These are phyloP conservation scores for Hortaea werneckii DNA, from an alignment of 2,329 filamentous ascomycete genomes.

Conservation along the genomic window DNA sequence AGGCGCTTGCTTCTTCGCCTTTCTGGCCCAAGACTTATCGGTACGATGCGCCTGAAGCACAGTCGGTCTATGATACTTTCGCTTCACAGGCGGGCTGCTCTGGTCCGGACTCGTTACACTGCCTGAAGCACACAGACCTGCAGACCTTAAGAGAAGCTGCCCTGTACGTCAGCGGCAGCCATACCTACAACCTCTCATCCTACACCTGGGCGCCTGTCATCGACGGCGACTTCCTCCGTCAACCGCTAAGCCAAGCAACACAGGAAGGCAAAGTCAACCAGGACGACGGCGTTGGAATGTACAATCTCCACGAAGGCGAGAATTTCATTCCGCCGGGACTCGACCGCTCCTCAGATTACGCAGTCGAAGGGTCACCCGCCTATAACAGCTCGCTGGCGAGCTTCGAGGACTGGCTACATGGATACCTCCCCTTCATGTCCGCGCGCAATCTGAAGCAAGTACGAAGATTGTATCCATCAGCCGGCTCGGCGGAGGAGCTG, in stretches of 20 bases:
- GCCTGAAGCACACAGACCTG: constrained; percentile 45
- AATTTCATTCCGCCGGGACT: constrained; percentile 49
- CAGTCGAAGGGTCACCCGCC: constrained; percentile 18
- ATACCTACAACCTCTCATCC: constrained; percentile 45
- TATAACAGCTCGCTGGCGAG: constrained; percentile 43
- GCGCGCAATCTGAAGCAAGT: constrained; percentile 30
- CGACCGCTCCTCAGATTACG: constrained; percentile 15
- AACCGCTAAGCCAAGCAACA: constrained; percentile 38
- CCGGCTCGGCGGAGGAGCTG: constrained; percentile 40
- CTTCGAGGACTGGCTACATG: constrained; percentile 44
- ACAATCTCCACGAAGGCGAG: constrained; percentile 54
- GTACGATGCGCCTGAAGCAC: constrained; percentile 42
- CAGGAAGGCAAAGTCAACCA: constrained; percentile 32
- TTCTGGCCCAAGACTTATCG: constrained; percentile 52
- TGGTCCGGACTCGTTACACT: constrained; percentile 39
- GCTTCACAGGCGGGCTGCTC: constrained; percentile 40
- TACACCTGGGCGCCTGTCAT: constrained; percentile 54
- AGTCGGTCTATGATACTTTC: constrained; percentile 41
- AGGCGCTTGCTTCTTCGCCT: constrained; percentile 43
- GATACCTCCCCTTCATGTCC: constrained; percentile 43
- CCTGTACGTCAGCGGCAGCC: constrained; percentile 37
- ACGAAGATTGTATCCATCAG: constrained; percentile 38
- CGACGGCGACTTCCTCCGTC: constrained; percentile 43
- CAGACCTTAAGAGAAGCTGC: constrained; percentile 45
- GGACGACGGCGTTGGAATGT: constrained; percentile 43